phyloP scores from a whole-genome alignment of 2,329 filamentous ascomycete species.

The Capronia coronata region DNA sequence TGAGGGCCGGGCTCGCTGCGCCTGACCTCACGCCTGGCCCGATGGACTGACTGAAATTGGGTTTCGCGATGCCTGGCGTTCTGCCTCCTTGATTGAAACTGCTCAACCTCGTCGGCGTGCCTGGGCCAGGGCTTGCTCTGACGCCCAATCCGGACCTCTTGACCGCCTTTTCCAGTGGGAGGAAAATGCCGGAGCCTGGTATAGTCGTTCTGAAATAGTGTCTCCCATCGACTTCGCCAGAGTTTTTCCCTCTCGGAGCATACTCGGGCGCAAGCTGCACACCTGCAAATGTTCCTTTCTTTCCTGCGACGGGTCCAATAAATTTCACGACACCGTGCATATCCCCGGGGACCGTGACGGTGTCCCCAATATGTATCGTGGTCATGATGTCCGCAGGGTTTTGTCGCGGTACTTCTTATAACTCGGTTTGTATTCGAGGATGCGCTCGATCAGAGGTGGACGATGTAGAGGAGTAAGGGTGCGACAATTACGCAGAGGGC shows the following conservation, averaged over 20 bases:
- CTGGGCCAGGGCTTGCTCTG: conserved; percentile 17
- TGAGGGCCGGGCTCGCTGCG: conserved; percentile 64
- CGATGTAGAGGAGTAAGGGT: neutral
- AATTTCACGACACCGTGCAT: conserved; percentile 90
- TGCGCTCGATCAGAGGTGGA: neutral
- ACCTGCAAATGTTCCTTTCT: conserved; percentile 85
- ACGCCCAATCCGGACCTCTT: conserved; percentile 46
- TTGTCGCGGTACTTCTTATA: neutral
- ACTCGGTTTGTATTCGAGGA: neutral
- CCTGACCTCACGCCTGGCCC: conserved; percentile 56
- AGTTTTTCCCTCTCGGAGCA: conserved; percentile 84
- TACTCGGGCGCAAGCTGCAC: conserved; percentile 81
- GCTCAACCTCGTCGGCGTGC: conserved; percentile 53
- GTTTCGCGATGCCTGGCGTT: conserved; percentile 55
- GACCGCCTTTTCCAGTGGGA: conserved; percentile 74
- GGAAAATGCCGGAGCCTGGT: conserved; percentile 83
- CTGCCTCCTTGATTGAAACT: conserved; percentile 45
- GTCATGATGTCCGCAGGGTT: conserved; percentile 17
- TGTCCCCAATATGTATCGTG: conserved; percentile 25
- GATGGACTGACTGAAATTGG: conserved; percentile 83
- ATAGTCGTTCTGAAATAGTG: conserved; percentile 74
- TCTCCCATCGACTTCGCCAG: conserved; percentile 81
- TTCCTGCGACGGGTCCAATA: conserved; percentile 76
- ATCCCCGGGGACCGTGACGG: conserved; percentile 50
- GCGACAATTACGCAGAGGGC: neutral